Conservation (phyloP, 441 rosid species). For the Pelargonium australe region DNA sequence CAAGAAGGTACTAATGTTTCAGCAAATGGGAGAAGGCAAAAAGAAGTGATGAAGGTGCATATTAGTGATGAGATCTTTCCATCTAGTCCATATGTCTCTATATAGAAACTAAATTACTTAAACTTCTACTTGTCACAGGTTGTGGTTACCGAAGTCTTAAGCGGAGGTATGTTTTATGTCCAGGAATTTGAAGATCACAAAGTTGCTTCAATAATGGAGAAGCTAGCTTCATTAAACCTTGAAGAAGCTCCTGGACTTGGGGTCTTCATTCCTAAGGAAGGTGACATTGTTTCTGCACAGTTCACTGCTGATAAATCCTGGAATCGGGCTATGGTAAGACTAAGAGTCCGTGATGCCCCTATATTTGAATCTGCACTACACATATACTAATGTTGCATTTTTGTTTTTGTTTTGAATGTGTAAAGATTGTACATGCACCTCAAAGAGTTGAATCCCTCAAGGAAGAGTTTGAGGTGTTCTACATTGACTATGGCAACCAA, state of each 20-base stretch:
- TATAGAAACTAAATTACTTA: no score
- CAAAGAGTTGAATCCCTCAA: neutral
- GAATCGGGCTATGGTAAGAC: neutral
- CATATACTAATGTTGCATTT: neutral
- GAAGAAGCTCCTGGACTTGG: neutral
- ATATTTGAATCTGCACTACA: neutral
- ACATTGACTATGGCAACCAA: constrained; percentile 1
- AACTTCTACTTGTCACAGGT: neutral
- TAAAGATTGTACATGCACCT: neutral
- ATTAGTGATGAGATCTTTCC: neutral
- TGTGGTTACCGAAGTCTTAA: neutral
- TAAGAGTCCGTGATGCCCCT: neutral
- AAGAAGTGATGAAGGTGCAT: constrained; percentile 1
- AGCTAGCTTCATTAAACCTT: neutral
- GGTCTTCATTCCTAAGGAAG: neutral
- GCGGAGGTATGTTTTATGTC: neutral
- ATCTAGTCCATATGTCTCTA: no score
- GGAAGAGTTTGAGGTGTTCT: neutral
- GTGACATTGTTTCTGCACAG: neutral
- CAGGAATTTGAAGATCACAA: neutral
- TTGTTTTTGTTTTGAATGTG: neutral
- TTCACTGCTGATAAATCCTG: neutral
- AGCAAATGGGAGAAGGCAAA: neutral
- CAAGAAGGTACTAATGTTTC: neutral
- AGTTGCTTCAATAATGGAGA: neutral